Percentiles rank a stretch among this genome's conserved stretches.
These are phyloP conservation scores for Gigaspora rosea DNA, from an alignment of 192 early-diverging fungal species.

Conservation along the genomic window DNA sequence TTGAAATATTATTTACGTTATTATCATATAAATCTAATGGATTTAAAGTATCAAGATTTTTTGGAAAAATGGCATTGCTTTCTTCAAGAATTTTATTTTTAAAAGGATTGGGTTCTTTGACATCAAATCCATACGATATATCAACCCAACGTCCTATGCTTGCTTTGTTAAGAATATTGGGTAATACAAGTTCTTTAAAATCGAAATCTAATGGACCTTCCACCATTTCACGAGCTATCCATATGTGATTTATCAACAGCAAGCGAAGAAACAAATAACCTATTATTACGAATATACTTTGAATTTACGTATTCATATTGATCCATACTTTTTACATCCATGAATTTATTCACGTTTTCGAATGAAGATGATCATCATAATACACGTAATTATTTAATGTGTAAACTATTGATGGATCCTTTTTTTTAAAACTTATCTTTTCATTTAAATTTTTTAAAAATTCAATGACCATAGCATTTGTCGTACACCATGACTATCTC, in stretches of 20 bases:
- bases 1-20: background rate
- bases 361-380: slow-evolving; percentile 56
- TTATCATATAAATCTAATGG: background rate
- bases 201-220: slow-evolving; percentile 56
- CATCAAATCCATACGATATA: slow-evolving; percentile 59
- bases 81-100: slow-evolving; percentile 34
- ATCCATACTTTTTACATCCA: slow-evolving; percentile 38
- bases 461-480: slow-evolving; percentile 53
- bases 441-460: slow-evolving; percentile 43
- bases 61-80: slow-evolving; percentile 43
- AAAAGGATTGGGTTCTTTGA: slow-evolving; percentile 51
- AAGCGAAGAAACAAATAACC: slow-evolving; percentile 51
- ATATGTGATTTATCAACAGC: slow-evolving; percentile 54
- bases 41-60: slow-evolving; percentile 29
- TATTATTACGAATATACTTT: slow-evolving; percentile 47
- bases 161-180: slow-evolving; percentile 48
- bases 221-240: slow-evolving; percentile 53
- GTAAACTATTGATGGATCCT: slow-evolving; percentile 52
- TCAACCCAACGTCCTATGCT: slow-evolving; percentile 50
- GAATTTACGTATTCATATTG: slow-evolving; percentile 34
- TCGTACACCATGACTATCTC: slow-evolving; percentile 40
- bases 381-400: slow-evolving; percentile 63
- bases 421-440: slow-evolving; percentile 38
- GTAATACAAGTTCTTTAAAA: slow-evolving; percentile 59
- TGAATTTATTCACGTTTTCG: slow-evolving; percentile 53